Conservation (phyloP, 768 basidiomycete genomes). For the Xerocomus spinulosus region DNA sequence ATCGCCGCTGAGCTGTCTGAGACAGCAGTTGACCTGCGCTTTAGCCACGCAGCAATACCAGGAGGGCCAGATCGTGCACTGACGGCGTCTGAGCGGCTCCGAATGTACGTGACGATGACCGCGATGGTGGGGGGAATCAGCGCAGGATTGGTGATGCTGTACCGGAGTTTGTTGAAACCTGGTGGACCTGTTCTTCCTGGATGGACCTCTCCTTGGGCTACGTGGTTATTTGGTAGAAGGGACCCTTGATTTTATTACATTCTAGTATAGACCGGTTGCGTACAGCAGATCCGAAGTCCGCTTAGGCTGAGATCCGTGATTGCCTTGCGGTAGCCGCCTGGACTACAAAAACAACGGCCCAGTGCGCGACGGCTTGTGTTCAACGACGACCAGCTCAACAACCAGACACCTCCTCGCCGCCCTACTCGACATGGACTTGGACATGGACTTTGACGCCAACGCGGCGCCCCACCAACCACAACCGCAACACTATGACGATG, state of each 20-base stretch:
- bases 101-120: conserved; percentile 68
- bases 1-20: conserved; percentile 5
- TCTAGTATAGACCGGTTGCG: conserved; percentile 13
- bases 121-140: conserved; percentile 71
- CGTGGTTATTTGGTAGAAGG: conserved; percentile 61
- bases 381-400: conserved; percentile 7
- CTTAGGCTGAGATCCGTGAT: conserved; percentile 33
- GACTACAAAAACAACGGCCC: conserved; percentile 16
- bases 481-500: conserved; percentile 33
- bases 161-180: conserved; percentile 63
- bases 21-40: conserved; percentile 7
- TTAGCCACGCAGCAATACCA: conserved; percentile 63
- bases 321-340: conserved; percentile 34
- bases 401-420: neutral
- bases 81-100: conserved; percentile 62
- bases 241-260: conserved; percentile 20
- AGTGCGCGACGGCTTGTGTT: conserved; percentile 12
- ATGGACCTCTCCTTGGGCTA: conserved; percentile 60
- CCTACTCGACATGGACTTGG: conserved; percentile 60
- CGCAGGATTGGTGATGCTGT: conserved; percentile 65
- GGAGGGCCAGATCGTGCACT: conserved; percentile 80
- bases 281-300: conserved; percentile 34
- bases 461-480: conserved; percentile 33
- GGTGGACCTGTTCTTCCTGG: conserved; percentile 47
- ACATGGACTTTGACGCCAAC: conserved; percentile 63